These are phyloP conservation scores for Allium fistulosum DNA, from an alignment of 106 monocot genomes.

Conservation along the genomic window DNA sequence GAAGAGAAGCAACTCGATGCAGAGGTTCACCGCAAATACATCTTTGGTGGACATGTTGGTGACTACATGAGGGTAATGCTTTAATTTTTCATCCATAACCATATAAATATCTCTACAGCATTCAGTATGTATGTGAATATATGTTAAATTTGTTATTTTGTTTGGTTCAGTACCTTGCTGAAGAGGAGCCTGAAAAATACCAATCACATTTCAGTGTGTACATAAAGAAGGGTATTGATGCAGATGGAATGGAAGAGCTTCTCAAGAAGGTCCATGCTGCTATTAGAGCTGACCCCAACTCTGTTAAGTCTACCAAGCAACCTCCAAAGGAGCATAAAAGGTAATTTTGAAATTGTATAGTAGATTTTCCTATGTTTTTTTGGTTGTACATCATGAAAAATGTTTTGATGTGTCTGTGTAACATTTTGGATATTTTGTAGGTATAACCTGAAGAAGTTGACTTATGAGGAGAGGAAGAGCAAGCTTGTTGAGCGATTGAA, in stretches of 20 bases:
- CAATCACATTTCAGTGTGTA: constrained; percentile 72
- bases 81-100: not conserved
- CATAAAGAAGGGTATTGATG: constrained; percentile 57
- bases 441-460: constrained; percentile 40
- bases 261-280: constrained; percentile 97
- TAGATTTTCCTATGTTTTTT: not conserved
- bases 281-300: constrained; percentile 72
- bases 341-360: constrained; percentile 2
- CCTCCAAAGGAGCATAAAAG: constrained; percentile 80
- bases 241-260: constrained; percentile 65
- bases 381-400: not conserved
- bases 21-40: constrained; percentile 86
- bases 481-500: constrained; percentile 34
- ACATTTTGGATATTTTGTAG: not conserved
- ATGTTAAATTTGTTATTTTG: not conserved
- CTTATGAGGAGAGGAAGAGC: constrained; percentile 33
- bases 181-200: constrained; percentile 97
- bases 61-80: constrained; percentile 70
- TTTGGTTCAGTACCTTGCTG: constrained; percentile 22
- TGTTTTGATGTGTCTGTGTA: not conserved
- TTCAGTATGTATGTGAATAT: not conserved
- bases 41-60: constrained; percentile 88
- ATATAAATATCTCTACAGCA: not conserved
- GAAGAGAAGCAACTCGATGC: constrained; percentile 85
- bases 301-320: constrained; percentile 55